Conservation (phyloP, 805 yeast genomes). For the Wickerhamiella lipophila region DNA sequence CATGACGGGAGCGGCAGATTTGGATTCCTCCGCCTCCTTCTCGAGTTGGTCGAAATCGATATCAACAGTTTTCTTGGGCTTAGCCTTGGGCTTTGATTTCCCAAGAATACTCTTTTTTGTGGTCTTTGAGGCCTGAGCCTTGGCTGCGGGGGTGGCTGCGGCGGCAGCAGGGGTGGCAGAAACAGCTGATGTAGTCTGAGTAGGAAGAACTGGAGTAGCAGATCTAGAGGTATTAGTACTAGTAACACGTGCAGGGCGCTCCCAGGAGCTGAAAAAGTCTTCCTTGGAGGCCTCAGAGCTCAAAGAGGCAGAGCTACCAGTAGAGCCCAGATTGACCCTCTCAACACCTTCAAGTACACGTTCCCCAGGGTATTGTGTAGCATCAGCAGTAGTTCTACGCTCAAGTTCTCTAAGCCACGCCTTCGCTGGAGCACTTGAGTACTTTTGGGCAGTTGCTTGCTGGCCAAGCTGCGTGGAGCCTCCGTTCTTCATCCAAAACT, state of each 20-base stretch:
- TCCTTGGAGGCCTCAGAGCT: conserved; percentile 34
- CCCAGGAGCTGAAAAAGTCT: conserved; percentile 88
- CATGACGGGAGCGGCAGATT: conserved; percentile 26
- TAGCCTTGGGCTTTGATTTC: conserved; percentile 25
- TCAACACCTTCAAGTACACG: conserved; percentile 46
- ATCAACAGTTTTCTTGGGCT: conserved; percentile 30
- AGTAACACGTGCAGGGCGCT: conserved; percentile 44
- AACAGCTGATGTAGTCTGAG: neutral
- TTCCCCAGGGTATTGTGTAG: conserved; percentile 54
- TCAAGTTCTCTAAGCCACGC: conserved; percentile 72
- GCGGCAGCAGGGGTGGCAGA: neutral
- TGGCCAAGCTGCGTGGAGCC: conserved; percentile 59
- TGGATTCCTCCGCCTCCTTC: conserved; percentile 71
- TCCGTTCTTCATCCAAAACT: conserved; percentile 71
- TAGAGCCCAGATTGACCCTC: conserved; percentile 16
- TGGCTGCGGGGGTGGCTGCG: conserved; percentile 13
- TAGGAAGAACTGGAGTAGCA: conserved; percentile 14
- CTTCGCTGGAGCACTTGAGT: conserved; percentile 66
- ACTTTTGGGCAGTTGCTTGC: conserved; percentile 53
- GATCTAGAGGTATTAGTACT: conserved; percentile 25
- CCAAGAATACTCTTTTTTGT: conserved; percentile 24
- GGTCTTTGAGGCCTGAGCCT: conserved; percentile 9
- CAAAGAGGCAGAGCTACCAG: conserved; percentile 16
- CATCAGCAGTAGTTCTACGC: conserved; percentile 54
- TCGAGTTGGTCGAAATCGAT: conserved; percentile 56